A percentile compares a stretch with the other conserved stretches of the same genome.
Conservation (phyloP, 768 basidiomycete species). For the Lactarius pseudohatsudake region DNA sequence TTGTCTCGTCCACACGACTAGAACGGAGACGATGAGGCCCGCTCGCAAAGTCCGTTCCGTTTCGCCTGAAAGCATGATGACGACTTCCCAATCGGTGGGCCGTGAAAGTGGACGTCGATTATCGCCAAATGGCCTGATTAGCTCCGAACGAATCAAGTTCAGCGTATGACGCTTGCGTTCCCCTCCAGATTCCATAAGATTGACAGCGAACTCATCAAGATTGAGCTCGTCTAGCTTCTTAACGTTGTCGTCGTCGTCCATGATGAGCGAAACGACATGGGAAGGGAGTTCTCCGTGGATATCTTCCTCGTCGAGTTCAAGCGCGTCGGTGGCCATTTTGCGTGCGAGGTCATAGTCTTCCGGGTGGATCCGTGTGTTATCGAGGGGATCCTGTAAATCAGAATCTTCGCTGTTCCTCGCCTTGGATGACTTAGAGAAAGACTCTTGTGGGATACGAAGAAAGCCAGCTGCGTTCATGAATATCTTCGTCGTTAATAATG, state of each 20-base stretch:
- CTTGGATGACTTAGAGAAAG: slow-evolving; percentile 56
- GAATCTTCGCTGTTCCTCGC: slow-evolving; percentile 59
- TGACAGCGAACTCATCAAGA: slow-evolving; percentile 94
- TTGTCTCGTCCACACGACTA: slow-evolving; percentile 56
- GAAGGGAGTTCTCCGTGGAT: slow-evolving; percentile 91
- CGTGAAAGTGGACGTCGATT: slow-evolving; percentile 60
- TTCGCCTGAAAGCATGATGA: slow-evolving; percentile 96
- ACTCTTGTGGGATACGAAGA: slow-evolving; percentile 80
- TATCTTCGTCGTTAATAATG: slow-evolving; percentile 79
- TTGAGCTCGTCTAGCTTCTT: slow-evolving; percentile 87
- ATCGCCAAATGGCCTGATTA: slow-evolving; percentile 80
- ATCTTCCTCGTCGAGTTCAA: slow-evolving; percentile 98
- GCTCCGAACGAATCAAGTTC: slow-evolving; percentile 83
- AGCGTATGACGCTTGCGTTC: slow-evolving; percentile 89
- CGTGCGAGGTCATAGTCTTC: slow-evolving; percentile 97
- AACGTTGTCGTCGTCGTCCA: slow-evolving; percentile 76
- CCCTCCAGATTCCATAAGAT: slow-evolving; percentile 78
- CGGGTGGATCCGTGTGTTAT: slow-evolving; percentile 93
- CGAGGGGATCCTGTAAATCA: slow-evolving; percentile 84
- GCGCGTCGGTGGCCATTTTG: slow-evolving; percentile 97
- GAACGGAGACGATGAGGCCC: slow-evolving; percentile 80
- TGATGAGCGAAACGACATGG: slow-evolving; percentile 80
- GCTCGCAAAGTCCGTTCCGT: slow-evolving; percentile 71
- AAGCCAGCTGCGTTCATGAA: slow-evolving; percentile 94
- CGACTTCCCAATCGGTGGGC: slow-evolving; percentile 73